Evolutionary conservation across 2,329 filamentous ascomycete genomes (phyloP), one percentile per base, ranked within the genome.

Genomic region (Sporothrix pallida): DNA sequence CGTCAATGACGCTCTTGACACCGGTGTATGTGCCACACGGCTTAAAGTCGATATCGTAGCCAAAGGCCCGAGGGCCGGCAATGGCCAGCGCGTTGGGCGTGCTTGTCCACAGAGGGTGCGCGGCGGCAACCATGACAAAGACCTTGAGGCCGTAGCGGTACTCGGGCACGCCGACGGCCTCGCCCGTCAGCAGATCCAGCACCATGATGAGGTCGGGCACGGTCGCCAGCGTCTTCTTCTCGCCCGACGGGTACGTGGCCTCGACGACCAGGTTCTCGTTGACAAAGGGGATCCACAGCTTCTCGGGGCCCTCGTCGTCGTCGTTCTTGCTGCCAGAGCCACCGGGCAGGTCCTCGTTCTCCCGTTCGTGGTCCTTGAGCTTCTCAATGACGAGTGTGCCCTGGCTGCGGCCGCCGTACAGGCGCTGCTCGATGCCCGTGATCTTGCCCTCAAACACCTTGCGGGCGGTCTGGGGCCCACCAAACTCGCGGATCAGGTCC

Each of bases 391-490:
- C 76, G 8, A 80, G 73, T 46, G 81, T 69, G 9, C 86, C 86
- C 74, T 86, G 84, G 1, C 84, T 83, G 76, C 87, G 84, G 4
- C 86, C 86, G 78, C 84, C 84, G 77, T 82, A 83, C 17, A 88
- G 77, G 12, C 82, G 79, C 52, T 86, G 80, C 77, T 88, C 86
- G 0, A 88, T 86, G 9, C 81, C 82, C 17, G 85, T 80, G 74
- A 88, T 87, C 79, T 88, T 88, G 31, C 87, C 86, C 63, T 84
- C 81, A 79, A 85, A 87, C 12, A 88, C 78, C 50, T 87, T 82
- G 75, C 82, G 84, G 0, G 85, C 86, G 2, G 82, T 81, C 20
- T 81, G 81, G 1, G 80, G 76, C 0, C 86, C 85, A 17, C 86
- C 86, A 54, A 83, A 84, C 78, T 86, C 85, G 1, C 83, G 80